Percentiles rank a stretch among this genome's conserved stretches.
Evolutionary conservation across 768 basidiomycete species (phyloP).

Genomic region (Strobilomyces echinocephalus): DNA sequence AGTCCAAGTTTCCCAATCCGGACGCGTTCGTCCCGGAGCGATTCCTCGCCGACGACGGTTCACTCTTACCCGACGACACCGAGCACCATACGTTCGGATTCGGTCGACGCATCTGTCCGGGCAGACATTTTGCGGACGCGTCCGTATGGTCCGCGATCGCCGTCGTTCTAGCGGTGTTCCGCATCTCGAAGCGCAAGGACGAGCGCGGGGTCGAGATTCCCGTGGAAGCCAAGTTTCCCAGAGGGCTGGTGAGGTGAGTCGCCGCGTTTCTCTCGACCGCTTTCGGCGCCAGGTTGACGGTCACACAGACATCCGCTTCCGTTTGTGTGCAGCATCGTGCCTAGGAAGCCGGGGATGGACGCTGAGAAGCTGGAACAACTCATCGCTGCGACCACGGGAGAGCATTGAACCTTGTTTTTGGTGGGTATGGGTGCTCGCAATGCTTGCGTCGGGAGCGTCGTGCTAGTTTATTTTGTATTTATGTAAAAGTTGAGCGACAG

Average conservation of each 20-base stretch:
- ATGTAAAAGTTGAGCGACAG: too few species aligned
- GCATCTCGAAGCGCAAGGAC: neutral
- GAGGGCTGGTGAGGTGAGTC: neutral
- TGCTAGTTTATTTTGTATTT: too few species aligned
- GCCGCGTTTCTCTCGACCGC: neutral
- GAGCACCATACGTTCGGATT: slow-evolving; percentile 16
- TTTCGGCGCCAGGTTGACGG: neutral
- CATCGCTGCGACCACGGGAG: neutral
- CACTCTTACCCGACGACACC: neutral
- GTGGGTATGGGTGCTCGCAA: too few species aligned
- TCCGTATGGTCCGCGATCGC: slow-evolving; percentile 6
- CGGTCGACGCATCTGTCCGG: slow-evolving; percentile 21
- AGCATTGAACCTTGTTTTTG: neutral
- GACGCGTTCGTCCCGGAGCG: neutral
- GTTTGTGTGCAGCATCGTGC: neutral
- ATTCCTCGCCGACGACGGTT: neutral
- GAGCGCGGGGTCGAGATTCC: neutral
- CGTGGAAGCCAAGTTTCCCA: neutral
- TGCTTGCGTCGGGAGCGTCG: too few species aligned
- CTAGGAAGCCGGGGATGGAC: neutral
- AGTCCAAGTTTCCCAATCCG: neutral
- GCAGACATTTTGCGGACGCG: slow-evolving; percentile 14
- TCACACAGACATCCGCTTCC: neutral
- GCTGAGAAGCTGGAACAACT: neutral
- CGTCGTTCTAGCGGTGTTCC: slow-evolving; percentile 2